phyloP scores from a whole-genome alignment of 441 rosid genomes.

The Populus hybrid region DNA sequence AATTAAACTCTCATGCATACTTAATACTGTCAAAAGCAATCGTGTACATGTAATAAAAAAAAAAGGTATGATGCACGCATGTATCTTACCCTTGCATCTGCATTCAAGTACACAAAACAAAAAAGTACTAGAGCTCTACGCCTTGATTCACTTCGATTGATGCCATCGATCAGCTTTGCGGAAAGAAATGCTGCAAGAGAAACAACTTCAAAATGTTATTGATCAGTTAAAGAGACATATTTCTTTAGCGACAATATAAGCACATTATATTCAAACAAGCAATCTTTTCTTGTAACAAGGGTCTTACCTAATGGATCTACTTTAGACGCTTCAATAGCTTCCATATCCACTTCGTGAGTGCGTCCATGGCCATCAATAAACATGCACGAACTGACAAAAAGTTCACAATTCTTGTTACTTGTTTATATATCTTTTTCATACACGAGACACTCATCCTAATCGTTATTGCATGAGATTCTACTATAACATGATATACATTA shows the following conservation, averaged over 20 bases:
- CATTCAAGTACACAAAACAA: constrained; percentile 61
- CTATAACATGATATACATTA: not conserved
- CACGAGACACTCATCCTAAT: not conserved
- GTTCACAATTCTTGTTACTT: not conserved
- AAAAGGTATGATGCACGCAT: not conserved
- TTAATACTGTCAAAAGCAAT: too few relatives aligned
- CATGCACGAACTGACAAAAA: constrained; percentile 67
- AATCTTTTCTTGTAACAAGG: not conserved
- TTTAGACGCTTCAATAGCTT: constrained; percentile 48
- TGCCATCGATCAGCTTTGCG: constrained; percentile 79
- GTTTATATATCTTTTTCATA: not conserved
- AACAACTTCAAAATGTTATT: constrained; percentile 14
- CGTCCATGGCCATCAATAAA: constrained; percentile 54
- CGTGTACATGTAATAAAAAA: not conserved
- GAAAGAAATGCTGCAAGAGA: constrained; percentile 56
- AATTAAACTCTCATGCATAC: too few relatives aligned
- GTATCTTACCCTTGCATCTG: constrained; percentile 65
- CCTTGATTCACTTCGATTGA: constrained; percentile 79
- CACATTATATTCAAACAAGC: not conserved
- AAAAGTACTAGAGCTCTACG: constrained; percentile 74
- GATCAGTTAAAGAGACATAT: not conserved
- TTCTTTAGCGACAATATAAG: not conserved
- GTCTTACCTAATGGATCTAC: constrained; percentile 68
- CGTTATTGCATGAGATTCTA: not conserved
- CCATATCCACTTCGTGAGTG: constrained; percentile 54